Evolutionary conservation across 2,329 filamentous ascomycete species (phyloP).

Genomic region (Botrytis cinerea): DNA sequence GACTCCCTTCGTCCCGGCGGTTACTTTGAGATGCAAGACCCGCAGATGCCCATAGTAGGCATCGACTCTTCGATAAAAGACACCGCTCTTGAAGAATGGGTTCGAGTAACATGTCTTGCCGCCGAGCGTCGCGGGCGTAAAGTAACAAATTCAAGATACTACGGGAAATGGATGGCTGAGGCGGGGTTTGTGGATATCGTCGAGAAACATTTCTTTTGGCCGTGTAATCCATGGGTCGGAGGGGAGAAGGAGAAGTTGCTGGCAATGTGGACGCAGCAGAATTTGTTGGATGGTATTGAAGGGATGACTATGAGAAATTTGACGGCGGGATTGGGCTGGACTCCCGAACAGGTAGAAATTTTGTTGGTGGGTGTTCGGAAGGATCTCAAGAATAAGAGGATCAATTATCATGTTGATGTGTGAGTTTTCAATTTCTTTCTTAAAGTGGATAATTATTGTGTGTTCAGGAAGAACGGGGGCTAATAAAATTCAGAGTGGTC

Average conservation of each 20-base stretch:
- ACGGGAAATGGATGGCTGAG: slow-evolving; percentile 46
- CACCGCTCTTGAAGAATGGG: slow-evolving; percentile 23
- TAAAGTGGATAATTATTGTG: neutral
- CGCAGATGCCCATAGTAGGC: slow-evolving; percentile 6
- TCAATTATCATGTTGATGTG: slow-evolving; percentile 44
- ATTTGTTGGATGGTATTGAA: slow-evolving; percentile 32
- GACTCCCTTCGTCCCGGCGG: slow-evolving; percentile 22
- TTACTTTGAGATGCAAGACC: slow-evolving; percentile 29
- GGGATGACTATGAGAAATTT: slow-evolving; percentile 42
- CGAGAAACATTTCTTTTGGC: slow-evolving; percentile 52
- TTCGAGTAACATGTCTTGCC: slow-evolving; percentile 4
- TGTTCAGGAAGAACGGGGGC: neutral
- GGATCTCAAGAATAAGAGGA: slow-evolving; percentile 43
- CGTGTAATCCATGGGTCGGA: slow-evolving; percentile 54
- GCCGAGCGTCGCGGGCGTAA: slow-evolving; percentile 17
- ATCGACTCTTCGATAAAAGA: slow-evolving; percentile 10
- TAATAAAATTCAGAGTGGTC: neutral
- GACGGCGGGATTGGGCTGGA: slow-evolving; percentile 45
- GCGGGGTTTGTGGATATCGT: slow-evolving; percentile 56
- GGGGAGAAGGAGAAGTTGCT: slow-evolving; percentile 54
- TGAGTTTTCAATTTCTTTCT: slow-evolving; percentile 27
- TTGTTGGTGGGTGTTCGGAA: slow-evolving; percentile 44
- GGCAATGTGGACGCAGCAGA: slow-evolving; percentile 41
- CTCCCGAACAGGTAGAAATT: slow-evolving; percentile 43
- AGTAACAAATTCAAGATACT: slow-evolving; percentile 38